These are phyloP conservation scores for Alternaria sp. DNA, from an alignment of 2,329 filamentous ascomycete species.

Conservation along the genomic window DNA sequence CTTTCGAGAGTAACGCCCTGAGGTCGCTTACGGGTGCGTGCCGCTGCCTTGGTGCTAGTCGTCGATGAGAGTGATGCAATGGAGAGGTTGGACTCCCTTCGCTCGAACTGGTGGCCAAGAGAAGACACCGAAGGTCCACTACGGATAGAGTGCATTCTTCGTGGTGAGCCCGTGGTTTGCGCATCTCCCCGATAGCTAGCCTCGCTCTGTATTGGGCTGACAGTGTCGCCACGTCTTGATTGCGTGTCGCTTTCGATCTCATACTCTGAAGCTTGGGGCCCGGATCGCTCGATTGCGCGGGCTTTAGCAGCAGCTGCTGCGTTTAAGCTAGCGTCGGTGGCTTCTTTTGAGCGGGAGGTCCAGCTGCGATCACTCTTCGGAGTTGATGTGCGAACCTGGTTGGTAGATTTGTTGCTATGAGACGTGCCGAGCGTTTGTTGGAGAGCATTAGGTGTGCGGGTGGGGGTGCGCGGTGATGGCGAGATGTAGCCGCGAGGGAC, in stretches of 20 bases:
- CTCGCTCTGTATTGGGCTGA: conserved; percentile 92
- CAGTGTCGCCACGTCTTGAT: conserved; percentile 59
- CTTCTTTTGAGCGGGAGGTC: conserved; percentile 40
- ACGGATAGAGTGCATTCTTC: conserved; percentile 55
- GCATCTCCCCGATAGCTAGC: conserved; percentile 69
- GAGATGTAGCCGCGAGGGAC: conserved; percentile 68
- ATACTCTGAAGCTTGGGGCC: conserved; percentile 46
- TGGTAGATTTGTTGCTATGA: conserved; percentile 65
- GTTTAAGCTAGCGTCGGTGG: conserved; percentile 28
- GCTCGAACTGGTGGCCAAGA: conserved; percentile 62
- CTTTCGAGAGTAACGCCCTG: conserved; percentile 61
- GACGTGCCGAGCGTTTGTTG: conserved; percentile 69
- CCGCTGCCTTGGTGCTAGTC: conserved; percentile 64
- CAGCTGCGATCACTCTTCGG: conserved; percentile 56
- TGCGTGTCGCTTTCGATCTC: conserved; percentile 42
- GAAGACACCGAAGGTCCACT: conserved; percentile 64
- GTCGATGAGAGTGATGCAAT: conserved; percentile 65
- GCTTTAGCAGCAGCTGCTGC: conserved; percentile 49
- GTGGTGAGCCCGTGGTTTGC: conserved; percentile 47
- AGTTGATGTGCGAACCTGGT: conserved; percentile 57
- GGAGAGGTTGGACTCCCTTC: conserved; percentile 63
- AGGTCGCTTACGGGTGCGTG: conserved; percentile 60
- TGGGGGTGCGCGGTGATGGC: conserved; percentile 66
- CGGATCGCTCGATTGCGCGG: conserved; percentile 43
- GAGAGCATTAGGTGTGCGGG: conserved; percentile 63